These are phyloP conservation scores for Ogataea hybrid DNA, from an alignment of 1,139 yeast species.

Conservation along the genomic window DNA sequence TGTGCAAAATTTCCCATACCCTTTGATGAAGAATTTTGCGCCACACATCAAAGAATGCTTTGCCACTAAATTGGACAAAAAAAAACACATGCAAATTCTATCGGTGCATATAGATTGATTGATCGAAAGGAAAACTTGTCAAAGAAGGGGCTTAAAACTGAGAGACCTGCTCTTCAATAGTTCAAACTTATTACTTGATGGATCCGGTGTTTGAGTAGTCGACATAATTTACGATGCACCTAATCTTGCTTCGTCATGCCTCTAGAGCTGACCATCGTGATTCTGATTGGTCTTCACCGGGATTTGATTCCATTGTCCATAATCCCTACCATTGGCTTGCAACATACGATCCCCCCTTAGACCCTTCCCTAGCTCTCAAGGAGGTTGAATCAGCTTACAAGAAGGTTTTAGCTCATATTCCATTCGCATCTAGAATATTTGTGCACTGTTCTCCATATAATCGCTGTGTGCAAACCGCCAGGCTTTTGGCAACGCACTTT, in stretches of 20 bases:
- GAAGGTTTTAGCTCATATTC: slow-evolving; percentile 22
- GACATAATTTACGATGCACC: slow-evolving; percentile 24
- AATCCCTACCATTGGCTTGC: slow-evolving; percentile 31
- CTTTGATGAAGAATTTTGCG: too few relatives aligned
- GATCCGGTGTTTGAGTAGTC: background rate
- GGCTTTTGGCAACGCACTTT: slow-evolving; percentile 36
- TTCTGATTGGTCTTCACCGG: background rate
- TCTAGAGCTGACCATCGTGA: slow-evolving; percentile 27
- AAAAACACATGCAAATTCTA: background rate
- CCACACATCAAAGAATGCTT: too few relatives aligned
- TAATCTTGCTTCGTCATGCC: slow-evolving; percentile 32
- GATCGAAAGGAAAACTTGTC: too few relatives aligned
- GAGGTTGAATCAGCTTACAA: slow-evolving; percentile 30
- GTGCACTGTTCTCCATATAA: slow-evolving; percentile 75
- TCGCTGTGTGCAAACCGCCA: slow-evolving; percentile 81
- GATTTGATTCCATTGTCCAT: background rate
- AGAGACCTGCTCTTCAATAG: too few relatives aligned
- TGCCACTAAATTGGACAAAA: background rate
- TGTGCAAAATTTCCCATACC: too few relatives aligned
- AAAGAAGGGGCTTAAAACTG: too few relatives aligned
- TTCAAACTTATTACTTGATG: too few relatives aligned
- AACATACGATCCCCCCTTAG: slow-evolving; percentile 34
- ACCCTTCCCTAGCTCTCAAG: slow-evolving; percentile 19
- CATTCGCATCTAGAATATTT: slow-evolving; percentile 18
- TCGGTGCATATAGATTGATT: too few relatives aligned